phyloP scores from a whole-genome alignment of 352 stramenopile genomes.

The Pythium sukuiense region DNA sequence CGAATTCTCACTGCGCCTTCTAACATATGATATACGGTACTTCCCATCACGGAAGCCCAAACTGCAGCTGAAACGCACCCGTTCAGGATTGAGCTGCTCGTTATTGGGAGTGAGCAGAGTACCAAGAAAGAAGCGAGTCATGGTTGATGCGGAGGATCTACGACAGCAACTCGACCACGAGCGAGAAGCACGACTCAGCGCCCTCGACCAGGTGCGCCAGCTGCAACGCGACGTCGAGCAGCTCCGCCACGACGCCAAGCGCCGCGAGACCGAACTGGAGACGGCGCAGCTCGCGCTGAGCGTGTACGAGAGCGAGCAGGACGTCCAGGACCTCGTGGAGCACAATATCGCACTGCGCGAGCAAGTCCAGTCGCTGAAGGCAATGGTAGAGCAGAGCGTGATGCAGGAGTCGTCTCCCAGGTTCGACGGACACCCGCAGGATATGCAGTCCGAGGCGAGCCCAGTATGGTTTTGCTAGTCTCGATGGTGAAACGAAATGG shows the following conservation, averaged over 20 bases:
- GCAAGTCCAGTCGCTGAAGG: slow-evolving; percentile 50
- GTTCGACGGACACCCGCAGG: slow-evolving; percentile 3
- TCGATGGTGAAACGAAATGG: too few relatives aligned
- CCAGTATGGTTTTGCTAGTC: slow-evolving; percentile 1
- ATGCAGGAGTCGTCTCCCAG: slow-evolving; percentile 1
- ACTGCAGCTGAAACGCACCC: slow-evolving; percentile 5
- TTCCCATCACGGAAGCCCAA: background rate
- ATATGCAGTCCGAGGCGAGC: background rate
- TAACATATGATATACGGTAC: background rate
- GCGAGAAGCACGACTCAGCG: slow-evolving; percentile 10
- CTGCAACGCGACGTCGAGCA: slow-evolving; percentile 36
- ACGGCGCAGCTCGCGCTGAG: slow-evolving; percentile 28
- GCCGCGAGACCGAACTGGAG: slow-evolving; percentile 31
- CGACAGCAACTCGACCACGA: slow-evolving; percentile 22
- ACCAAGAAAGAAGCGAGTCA: background rate
- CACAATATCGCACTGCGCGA: slow-evolving; percentile 47
- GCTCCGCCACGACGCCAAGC: slow-evolving; percentile 30
- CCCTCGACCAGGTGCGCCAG: slow-evolving; percentile 14
- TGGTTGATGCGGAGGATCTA: slow-evolving; percentile 17
- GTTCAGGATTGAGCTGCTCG: background rate
- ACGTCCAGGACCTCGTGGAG: slow-evolving; percentile 46
- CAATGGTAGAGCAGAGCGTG: slow-evolving; percentile 27
- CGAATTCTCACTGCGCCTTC: background rate
- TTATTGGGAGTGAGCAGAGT: background rate
- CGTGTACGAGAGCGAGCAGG: slow-evolving; percentile 29